phyloP scores from a whole-genome alignment of 192 early-diverging fungal genomes.

The Mortierella hygrophila region DNA sequence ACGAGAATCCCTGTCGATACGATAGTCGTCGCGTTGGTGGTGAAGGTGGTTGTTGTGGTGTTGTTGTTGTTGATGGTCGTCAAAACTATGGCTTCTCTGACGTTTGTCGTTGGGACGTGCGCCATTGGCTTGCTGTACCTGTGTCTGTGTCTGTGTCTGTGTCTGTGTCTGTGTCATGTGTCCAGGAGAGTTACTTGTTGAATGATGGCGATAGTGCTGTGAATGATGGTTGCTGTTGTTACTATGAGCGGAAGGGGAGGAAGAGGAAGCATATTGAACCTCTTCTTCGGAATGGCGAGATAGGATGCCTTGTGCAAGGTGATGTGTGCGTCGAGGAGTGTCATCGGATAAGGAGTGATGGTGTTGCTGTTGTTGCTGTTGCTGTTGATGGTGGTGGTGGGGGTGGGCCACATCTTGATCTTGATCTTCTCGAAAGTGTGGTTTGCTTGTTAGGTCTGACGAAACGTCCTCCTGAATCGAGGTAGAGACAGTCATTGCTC shows the following conservation, averaged over 20 bases:
- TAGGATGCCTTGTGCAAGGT: neutral
- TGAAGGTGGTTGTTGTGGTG: neutral
- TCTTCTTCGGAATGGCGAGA: slow-evolving; percentile 1
- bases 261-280: neutral
- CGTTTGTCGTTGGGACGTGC: neutral
- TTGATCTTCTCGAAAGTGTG: slow-evolving; percentile 12
- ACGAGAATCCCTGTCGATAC: neutral
- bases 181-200: neutral
- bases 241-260: neutral
- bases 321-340: neutral
- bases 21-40: neutral
- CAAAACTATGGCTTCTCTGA: slow-evolving; percentile 12
- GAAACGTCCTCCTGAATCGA: slow-evolving; percentile 8
- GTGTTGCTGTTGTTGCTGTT: neutral
- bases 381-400: neutral
- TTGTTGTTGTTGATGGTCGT: neutral
- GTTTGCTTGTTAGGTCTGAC: neutral
- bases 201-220: neutral
- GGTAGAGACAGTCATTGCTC: neutral
- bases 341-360: neutral
- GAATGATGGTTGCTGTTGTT: slow-evolving; percentile 11
- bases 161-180: neutral
- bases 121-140: neutral
- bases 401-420: slow-evolving; percentile 1
- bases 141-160: neutral